Evolutionary conservation across 169 alveolate genomes (phyloP).

Genomic region (Plasmodium billcollinsi): DNA sequence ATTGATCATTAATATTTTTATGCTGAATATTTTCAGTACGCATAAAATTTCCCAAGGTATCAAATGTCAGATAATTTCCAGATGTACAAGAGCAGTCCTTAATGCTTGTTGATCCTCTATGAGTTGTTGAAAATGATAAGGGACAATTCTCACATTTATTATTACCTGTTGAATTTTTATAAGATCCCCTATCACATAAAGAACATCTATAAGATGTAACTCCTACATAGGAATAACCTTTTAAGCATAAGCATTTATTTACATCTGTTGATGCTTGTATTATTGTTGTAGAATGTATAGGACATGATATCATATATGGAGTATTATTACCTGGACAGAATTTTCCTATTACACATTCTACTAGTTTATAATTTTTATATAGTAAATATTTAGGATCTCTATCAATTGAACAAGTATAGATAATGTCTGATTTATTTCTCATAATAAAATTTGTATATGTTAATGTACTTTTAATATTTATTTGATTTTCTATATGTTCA

Average conservation of each 20-base stretch:
- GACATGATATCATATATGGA: conserved; percentile 78
- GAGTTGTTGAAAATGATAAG: conserved; percentile 78
- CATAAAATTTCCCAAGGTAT: conserved; percentile 40
- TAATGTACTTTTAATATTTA: conserved; percentile 15
- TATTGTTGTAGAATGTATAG: conserved; percentile 81
- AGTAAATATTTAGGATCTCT: conserved; percentile 54
- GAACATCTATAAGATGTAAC: conserved; percentile 68
- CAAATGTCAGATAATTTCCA: conserved; percentile 77
- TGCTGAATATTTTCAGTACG: conserved; percentile 38
- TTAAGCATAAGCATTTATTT: conserved; percentile 82
- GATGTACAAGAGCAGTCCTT: conserved; percentile 81
- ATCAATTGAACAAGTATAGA: conserved; percentile 60
- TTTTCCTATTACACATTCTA: conserved; percentile 46
- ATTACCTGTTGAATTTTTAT: conserved; percentile 78
- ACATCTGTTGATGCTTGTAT: conserved; percentile 59
- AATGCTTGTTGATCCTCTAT: conserved; percentile 79
- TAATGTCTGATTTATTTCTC: conserved; percentile 26
- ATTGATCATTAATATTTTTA: conserved; percentile 44
- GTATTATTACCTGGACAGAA: conserved; percentile 82
- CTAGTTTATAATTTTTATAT: conserved; percentile 45
- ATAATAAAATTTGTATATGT: conserved; percentile 54
- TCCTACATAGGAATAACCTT: conserved; percentile 79
- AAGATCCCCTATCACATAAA: conserved; percentile 83
- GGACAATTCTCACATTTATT: conserved; percentile 83
- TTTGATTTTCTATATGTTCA: conserved; percentile 32